A percentile compares a stretch with the other conserved stretches of the same genome.
Evolutionary conservation across 352 stramenopile species (phyloP).

Genomic region (Aphanomyces euteiches): DNA sequence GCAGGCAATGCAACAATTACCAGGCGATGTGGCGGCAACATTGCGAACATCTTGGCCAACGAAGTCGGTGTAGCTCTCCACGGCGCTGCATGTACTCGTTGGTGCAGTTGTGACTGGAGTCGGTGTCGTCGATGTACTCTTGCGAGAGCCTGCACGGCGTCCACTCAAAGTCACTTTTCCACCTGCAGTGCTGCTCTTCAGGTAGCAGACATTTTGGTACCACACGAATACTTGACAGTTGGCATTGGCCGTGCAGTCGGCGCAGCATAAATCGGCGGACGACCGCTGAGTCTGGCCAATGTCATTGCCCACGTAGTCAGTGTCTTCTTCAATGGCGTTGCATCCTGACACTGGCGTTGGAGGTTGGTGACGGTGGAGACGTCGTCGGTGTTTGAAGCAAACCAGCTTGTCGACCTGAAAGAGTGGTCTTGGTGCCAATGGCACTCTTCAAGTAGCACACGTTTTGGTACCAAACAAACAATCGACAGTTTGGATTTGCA

Average conservation of each 20-base stretch:
- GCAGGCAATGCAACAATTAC: background rate
- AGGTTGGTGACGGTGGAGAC: background rate
- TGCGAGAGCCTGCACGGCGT: too few relatives aligned
- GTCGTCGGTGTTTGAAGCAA: background rate
- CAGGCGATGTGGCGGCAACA: background rate
- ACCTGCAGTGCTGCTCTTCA: slow-evolving; percentile 20
- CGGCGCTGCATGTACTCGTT: slow-evolving; percentile 7
- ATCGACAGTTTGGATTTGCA: background rate
- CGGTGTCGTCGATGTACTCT: too few relatives aligned
- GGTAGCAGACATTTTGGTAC: slow-evolving; percentile 25
- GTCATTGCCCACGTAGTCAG: background rate
- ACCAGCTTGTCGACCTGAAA: background rate
- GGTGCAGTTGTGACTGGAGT: too few relatives aligned
- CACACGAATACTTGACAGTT: slow-evolving; percentile 21
- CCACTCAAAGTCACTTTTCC: too few relatives aligned
- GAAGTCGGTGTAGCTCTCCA: slow-evolving; percentile 21
- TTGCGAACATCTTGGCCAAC: slow-evolving; percentile 19
- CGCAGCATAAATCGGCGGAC: slow-evolving; percentile 27
- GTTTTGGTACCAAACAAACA: background rate
- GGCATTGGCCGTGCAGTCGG: slow-evolving; percentile 10
- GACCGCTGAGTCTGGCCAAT: slow-evolving; percentile 29
- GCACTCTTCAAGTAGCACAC: slow-evolving; percentile 2
- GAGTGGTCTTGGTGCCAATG: background rate
- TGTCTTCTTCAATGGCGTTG: background rate
- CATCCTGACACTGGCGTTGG: too few relatives aligned